phyloP scores from a whole-genome alignment of 441 rosid genomes.

The Geranium incanum region DNA sequence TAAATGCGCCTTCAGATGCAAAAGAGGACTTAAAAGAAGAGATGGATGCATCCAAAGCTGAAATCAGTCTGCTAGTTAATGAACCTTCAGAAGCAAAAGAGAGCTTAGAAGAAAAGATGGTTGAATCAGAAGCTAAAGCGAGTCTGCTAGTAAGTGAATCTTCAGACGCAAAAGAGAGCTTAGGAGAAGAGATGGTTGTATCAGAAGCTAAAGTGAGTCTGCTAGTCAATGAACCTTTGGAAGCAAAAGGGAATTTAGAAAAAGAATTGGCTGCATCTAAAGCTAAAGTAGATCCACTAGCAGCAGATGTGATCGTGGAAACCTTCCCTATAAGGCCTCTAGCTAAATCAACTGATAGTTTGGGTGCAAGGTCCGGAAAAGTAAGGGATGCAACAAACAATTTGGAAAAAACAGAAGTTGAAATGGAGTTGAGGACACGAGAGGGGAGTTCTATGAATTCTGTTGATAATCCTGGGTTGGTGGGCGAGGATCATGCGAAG shows the following conservation, averaged over 20 bases:
- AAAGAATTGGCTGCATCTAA: conserved; percentile 14
- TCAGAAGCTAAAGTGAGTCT: conserved; percentile 20
- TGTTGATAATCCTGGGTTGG: conserved; percentile 21
- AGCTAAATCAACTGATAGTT: conserved; percentile 21
- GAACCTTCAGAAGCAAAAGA: conserved; percentile 23
- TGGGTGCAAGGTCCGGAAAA: conserved; percentile 20
- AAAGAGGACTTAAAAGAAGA: background rate
- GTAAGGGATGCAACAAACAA: conserved; percentile 21
- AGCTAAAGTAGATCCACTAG: conserved; percentile 25
- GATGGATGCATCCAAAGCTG: background rate
- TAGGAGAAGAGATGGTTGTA: conserved; percentile 14
- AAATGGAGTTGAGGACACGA: conserved; percentile 21
- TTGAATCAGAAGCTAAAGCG: conserved; percentile 11
- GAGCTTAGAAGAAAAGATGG: conserved; percentile 17
- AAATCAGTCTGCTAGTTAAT: conserved; percentile 26
- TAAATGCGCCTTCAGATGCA: no score
- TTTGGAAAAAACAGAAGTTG: conserved; percentile 26
- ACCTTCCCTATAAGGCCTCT: conserved; percentile 48
- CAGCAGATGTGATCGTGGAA: conserved; percentile 47
- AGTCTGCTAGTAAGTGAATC: conserved; percentile 26
- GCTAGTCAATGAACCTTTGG: conserved; percentile 21
- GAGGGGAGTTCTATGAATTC: conserved; percentile 21
- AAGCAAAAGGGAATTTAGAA: conserved; percentile 20
- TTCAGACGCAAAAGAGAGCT: conserved; percentile 23
- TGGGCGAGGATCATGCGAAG: background rate